phyloP scores from a whole-genome alignment of 345 rosid genomes.

The Hypericum androsaemum region DNA sequence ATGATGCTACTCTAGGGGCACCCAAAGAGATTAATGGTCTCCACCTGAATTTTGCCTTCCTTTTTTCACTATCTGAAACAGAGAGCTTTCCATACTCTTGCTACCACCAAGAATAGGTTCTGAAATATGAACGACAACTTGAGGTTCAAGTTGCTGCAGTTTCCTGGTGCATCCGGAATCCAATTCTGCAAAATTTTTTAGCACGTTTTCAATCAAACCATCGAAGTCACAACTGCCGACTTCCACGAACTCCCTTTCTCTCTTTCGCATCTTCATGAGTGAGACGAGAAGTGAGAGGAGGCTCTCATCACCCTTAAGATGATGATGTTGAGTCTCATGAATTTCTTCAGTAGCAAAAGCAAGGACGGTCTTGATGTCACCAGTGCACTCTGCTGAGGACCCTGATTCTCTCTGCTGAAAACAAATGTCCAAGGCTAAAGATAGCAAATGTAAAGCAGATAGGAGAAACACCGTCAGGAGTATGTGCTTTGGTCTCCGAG shows the following conservation, averaged over 20 bases:
- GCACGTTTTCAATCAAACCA: slow-evolving; percentile 59
- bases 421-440: slow-evolving; percentile 63
- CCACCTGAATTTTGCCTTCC: slow-evolving; percentile 79
- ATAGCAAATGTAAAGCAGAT: slow-evolving; percentile 68
- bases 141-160: slow-evolving; percentile 73
- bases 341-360: slow-evolving; percentile 59
- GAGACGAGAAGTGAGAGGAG: slow-evolving; percentile 83
- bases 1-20: slow-evolving; percentile 17
- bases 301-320: slow-evolving; percentile 50
- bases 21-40: slow-evolving; percentile 24
- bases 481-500: slow-evolving; percentile 56
- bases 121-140: slow-evolving; percentile 44
- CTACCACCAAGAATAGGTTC: slow-evolving; percentile 21
- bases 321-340: slow-evolving; percentile 35
- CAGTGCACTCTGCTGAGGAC: slow-evolving; percentile 20
- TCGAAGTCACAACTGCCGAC: slow-evolving; percentile 58
- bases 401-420: slow-evolving; percentile 38
- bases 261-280: slow-evolving; percentile 56
- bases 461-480: slow-evolving; percentile 68
- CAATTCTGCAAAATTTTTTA: slow-evolving; percentile 68
- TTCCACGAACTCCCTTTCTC: slow-evolving; percentile 37
- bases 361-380: slow-evolving; percentile 35
- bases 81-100: slow-evolving; percentile 23
- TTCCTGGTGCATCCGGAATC: slow-evolving; percentile 53
- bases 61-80: slow-evolving; percentile 52